These are phyloP conservation scores for Carex sylvatica DNA, from an alignment of 202 grass and related monocot genomes.

Conservation along the genomic window DNA sequence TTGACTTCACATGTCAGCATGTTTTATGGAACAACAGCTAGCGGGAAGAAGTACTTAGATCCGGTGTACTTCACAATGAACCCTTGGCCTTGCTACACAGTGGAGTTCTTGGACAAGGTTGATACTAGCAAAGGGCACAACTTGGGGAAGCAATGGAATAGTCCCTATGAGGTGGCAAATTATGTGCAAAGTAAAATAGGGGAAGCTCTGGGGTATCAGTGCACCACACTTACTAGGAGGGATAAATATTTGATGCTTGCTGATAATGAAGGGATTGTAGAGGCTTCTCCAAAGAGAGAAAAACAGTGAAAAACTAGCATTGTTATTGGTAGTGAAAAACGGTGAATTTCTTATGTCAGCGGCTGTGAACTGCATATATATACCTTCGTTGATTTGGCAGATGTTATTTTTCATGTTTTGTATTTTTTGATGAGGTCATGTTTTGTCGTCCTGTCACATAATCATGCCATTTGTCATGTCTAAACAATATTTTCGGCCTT, in stretches of 20 bases:
- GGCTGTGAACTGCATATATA: too few species aligned
- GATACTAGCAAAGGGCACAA: not conserved
- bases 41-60: slow-evolving; percentile 58
- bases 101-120: slow-evolving; percentile 53
- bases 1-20: slow-evolving; percentile 46
- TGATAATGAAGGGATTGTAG: slow-evolving; percentile 72
- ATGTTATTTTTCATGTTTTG: too few species aligned
- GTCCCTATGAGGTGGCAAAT: slow-evolving; percentile 45
- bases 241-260: slow-evolving; percentile 89
- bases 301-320: not conserved
- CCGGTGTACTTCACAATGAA: slow-evolving; percentile 59
- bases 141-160: slow-evolving; percentile 25
- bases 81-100: slow-evolving; percentile 42
- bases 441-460: too few species aligned
- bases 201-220: slow-evolving; percentile 43
- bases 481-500: too few species aligned
- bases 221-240: slow-evolving; percentile 66
- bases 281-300: not conserved
- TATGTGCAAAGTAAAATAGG: slow-evolving; percentile 58
- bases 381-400: too few species aligned
- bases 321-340: not conserved
- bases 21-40: slow-evolving; percentile 77
- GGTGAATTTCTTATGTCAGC: too few species aligned
- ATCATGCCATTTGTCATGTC: too few species aligned
- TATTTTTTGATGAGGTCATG: too few species aligned